Percentiles rank a stretch among this genome's conserved stretches.
Conservation (phyloP, 176 grass and related monocot genomes). For the Oryza glumipatula region DNA sequence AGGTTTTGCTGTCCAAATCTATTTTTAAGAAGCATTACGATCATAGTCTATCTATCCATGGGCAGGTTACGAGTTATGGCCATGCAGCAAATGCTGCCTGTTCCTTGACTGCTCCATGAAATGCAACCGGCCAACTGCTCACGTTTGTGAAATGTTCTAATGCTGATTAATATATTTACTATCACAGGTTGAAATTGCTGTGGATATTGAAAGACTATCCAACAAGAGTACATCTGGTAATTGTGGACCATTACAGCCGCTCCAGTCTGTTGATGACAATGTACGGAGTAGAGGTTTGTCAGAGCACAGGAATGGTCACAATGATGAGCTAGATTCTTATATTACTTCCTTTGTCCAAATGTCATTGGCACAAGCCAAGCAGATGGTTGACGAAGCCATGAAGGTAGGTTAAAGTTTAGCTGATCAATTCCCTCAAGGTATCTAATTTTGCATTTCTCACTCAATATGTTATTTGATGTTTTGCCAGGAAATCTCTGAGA, state of each 20-base stretch:
- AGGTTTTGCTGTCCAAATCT: conserved; percentile 37
- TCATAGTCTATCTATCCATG: not conserved
- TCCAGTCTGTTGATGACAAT: not conserved
- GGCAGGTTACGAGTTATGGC: conserved; percentile 13
- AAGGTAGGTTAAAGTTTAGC: conserved; percentile 42
- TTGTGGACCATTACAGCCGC: not conserved
- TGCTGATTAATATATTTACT: conserved; percentile 31
- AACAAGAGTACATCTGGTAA: conserved; percentile 6
- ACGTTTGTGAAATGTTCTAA: conserved; percentile 24
- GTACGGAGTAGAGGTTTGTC: conserved; percentile 9
- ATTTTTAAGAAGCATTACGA: conserved; percentile 28
- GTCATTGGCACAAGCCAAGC: conserved; percentile 49
- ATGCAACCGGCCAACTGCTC: conserved; percentile 2
- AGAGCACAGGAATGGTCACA: conserved; percentile 25
- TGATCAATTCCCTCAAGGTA: not conserved
- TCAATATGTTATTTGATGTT: conserved; percentile 15
- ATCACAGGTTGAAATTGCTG: conserved; percentile 42
- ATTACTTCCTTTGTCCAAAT: conserved; percentile 51
- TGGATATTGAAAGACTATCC: conserved; percentile 28
- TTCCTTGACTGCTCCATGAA: conserved; percentile 6
- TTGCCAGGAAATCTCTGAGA: conserved; percentile 33
- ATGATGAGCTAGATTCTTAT: conserved; percentile 38
- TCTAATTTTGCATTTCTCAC: conserved; percentile 10
- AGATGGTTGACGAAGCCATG: conserved; percentile 47
- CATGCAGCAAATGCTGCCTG: not conserved